Evolutionary conservation across 164 flowering plant species (phyloP), one percentile per base, ranked within the genome.

Genomic region (Tetracentron sinense): DNA sequence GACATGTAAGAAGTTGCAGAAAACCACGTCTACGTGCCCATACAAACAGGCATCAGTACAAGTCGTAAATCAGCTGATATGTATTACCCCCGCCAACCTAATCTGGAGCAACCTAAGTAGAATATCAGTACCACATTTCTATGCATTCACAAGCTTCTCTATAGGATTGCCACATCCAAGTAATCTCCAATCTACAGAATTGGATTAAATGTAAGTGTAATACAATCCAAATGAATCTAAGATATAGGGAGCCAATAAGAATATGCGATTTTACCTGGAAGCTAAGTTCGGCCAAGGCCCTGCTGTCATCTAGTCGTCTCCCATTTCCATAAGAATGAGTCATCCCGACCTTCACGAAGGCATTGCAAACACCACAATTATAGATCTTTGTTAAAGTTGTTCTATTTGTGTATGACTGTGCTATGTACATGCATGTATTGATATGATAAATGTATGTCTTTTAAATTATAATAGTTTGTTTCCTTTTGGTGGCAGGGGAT

Each of bases 121-220:
- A 20, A 33, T 31, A 42, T 46, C 55, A 25, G 25, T 19, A n/a
- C n/a, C n/a, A n/a, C n/a, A n/a, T n/a, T n/a, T 21, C n/a, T 23
- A 10, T 35, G 16, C 22, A 30, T 23, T 7, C 50, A 26, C 30
- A 30, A 52, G 11, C 55, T 47, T 49, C 51, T 70, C 77, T 82
- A 88, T 31, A 82, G 38, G 51, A 91, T 91, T 0, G 96, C 92
- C 60, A 94, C 98, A 51, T 91, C 97, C 87, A 94, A 78, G 85
- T 94, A 94, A 74, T 94, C 98, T 62, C 97, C 98, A 56, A 86
- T 94, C 98, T 90, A 69, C 72, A 66, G 3, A 61, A 26, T 20
- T 54, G 42, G 4, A 44, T 25, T 57, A 28, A 21, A 22, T 1
- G 1, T n/a, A 66, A 5, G n/a, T 48, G 10, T n/a, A n/a, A 31